Percentiles rank a stretch among this genome's conserved stretches.
These are phyloP conservation scores for Saccharomycopsis hybrid DNA, from an alignment of 1,139 yeast species.

Conservation along the genomic window DNA sequence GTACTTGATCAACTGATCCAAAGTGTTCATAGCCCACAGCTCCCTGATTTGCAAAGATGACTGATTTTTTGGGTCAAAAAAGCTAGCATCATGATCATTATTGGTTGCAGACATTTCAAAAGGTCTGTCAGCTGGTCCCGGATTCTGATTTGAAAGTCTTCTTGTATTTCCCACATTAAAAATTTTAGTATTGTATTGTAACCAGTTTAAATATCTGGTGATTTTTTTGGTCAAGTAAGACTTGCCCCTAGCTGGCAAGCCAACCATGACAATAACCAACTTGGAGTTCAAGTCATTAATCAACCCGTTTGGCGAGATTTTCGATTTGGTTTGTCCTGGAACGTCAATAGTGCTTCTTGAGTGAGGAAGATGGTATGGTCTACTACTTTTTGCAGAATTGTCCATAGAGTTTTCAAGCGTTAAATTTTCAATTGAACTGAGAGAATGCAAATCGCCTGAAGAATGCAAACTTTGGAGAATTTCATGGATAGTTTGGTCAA, in stretches of 20 bases:
- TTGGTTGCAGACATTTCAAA: conserved; percentile 28
- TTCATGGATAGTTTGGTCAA: conserved; percentile 13
- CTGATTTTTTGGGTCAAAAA: conserved; percentile 76
- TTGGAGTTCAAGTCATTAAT: conserved; percentile 71
- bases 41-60: conserved; percentile 67
- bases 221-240: conserved; percentile 87
- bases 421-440: conserved; percentile 13
- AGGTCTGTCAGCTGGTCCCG: conserved; percentile 70
- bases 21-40: conserved; percentile 93
- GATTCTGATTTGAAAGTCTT: conserved; percentile 53
- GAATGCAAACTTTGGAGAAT: conserved; percentile 5
- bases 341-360: conserved; percentile 63
- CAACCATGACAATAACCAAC: conserved; percentile 90
- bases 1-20: conserved; percentile 78
- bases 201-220: conserved; percentile 84
- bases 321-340: conserved; percentile 86
- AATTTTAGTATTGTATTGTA: conserved; percentile 82
- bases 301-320: conserved; percentile 76
- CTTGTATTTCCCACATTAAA: conserved; percentile 95
- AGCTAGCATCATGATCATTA: conserved; percentile 60
- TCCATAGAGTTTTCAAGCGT: conserved; percentile 19
- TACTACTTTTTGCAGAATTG: neutral
- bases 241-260: conserved; percentile 89
- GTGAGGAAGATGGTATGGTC: neutral
- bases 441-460: conserved; percentile 9